phyloP scores from a whole-genome alignment of 2,329 filamentous ascomycete species.

The Hypomyces rosellus region DNA sequence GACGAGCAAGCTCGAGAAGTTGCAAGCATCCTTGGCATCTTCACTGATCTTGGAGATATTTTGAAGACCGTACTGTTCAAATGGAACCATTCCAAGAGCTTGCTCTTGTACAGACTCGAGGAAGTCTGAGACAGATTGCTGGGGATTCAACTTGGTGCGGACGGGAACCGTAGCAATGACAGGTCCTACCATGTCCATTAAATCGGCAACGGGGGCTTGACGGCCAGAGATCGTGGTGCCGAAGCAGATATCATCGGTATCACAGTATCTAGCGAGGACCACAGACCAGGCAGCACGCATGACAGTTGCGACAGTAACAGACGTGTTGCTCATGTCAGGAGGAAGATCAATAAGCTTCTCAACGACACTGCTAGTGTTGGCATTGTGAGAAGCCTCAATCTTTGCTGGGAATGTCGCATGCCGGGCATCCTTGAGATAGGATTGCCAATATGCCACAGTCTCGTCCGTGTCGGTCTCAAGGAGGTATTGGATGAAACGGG shows the following conservation, averaged over 20 bases:
- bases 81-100: slow-evolving; percentile 8
- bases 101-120: slow-evolving; percentile 13
- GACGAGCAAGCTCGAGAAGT: slow-evolving; percentile 6
- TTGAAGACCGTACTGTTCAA: slow-evolving; percentile 6
- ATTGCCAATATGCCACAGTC: background rate
- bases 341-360: no score
- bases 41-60: slow-evolving; percentile 4
- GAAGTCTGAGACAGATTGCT: slow-evolving; percentile 6
- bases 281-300: slow-evolving; percentile 9
- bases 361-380: background rate
- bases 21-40: slow-evolving; percentile 5
- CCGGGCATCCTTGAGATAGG: background rate
- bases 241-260: slow-evolving; percentile 11
- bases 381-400: background rate
- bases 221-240: slow-evolving; percentile 14
- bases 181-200: background rate
- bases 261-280: slow-evolving; percentile 9
- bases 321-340: background rate
- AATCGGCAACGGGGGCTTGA: slow-evolving; percentile 6
- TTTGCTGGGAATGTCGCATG: background rate
- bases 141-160: slow-evolving; percentile 7
- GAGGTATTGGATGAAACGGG: background rate
- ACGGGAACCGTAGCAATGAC: slow-evolving; percentile 13
- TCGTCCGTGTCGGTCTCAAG: background rate
- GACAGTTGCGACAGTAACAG: slow-evolving; percentile 3